Evolutionary conservation across 495 filamentous ascomycete genomes (phyloP).

Genomic region (Pyrenopolyporus hunteri): DNA sequence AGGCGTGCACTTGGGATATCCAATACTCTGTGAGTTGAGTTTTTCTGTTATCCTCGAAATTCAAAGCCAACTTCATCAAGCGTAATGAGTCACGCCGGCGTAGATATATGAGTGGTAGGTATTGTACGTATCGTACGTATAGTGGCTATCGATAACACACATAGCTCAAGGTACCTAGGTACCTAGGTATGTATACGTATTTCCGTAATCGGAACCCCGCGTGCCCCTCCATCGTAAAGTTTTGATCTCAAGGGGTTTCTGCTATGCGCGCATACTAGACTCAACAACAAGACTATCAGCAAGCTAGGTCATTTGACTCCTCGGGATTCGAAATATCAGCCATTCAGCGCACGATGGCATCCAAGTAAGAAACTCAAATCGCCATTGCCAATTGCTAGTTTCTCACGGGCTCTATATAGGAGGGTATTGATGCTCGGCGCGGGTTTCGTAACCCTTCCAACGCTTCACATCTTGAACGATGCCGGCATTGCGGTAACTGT

Average conservation of each 20-base stretch:
- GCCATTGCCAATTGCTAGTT: background rate
- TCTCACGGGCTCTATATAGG: constrained; percentile 17
- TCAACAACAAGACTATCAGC: background rate
- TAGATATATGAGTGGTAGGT: background rate
- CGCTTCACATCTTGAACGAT: constrained; percentile 76
- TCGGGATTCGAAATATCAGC: background rate
- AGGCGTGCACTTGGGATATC: too few relatives aligned
- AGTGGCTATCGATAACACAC: constrained; percentile 25
- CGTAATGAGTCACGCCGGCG: constrained; percentile 14
- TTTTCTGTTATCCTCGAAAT: background rate
- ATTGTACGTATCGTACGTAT: background rate
- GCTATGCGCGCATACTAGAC: background rate
- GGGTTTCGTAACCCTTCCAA: constrained; percentile 83
- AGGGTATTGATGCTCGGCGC: constrained; percentile 74
- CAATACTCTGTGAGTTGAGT: too few relatives aligned
- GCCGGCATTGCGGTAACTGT: constrained; percentile 81
- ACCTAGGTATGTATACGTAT: too few relatives aligned
- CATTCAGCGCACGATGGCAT: constrained; percentile 1
- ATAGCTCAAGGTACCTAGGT: too few relatives aligned
- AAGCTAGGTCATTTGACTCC: background rate
- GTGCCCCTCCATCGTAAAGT: constrained; percentile 24
- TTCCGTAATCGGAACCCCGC: constrained; percentile 32
- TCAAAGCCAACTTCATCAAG: background rate
- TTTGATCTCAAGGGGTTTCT: background rate
- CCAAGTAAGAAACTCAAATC: constrained; percentile 11